phyloP scores from a whole-genome alignment of 2,329 filamentous ascomycete genomes.

The Pseudocercospora macadamiae region DNA sequence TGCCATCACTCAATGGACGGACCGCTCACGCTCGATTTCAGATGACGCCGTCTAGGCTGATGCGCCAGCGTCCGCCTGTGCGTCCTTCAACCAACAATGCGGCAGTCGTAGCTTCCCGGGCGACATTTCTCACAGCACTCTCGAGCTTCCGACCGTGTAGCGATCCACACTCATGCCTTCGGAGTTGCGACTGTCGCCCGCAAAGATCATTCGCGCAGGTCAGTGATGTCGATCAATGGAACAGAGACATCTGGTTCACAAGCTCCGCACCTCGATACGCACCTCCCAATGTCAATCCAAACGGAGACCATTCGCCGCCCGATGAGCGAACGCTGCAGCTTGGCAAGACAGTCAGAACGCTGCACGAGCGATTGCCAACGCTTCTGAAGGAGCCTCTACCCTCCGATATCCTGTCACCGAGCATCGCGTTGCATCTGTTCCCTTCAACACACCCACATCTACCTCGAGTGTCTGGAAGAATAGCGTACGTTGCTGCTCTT shows the following conservation, averaged over 20 bases:
- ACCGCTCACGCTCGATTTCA: slow-evolving; percentile 16
- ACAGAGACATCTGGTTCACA: slow-evolving; percentile 49
- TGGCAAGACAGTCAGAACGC: slow-evolving; percentile 62
- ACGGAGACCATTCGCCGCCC: slow-evolving; percentile 48
- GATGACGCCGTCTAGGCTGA: slow-evolving; percentile 46
- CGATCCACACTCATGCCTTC: slow-evolving; percentile 28
- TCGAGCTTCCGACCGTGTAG: slow-evolving; percentile 16
- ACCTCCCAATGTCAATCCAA: slow-evolving; percentile 9
- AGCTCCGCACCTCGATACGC: slow-evolving; percentile 40
- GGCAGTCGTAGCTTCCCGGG: slow-evolving; percentile 6
- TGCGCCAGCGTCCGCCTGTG: slow-evolving; percentile 51
- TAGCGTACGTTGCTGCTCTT: slow-evolving; percentile 88
- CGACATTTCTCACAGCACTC: background rate
- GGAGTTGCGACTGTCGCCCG: slow-evolving; percentile 30
- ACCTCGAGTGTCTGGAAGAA: slow-evolving; percentile 85
- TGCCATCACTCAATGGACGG: slow-evolving; percentile 20
- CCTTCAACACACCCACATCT: slow-evolving; percentile 82
- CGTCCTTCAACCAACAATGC: slow-evolving; percentile 34
- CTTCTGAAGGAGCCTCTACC: slow-evolving; percentile 64
- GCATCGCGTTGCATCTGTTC: slow-evolving; percentile 65
- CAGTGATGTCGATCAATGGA: slow-evolving; percentile 32
- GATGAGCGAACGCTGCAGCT: slow-evolving; percentile 65
- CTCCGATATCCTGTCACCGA: slow-evolving; percentile 64
- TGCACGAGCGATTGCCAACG: slow-evolving; percentile 65
- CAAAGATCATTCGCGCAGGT: slow-evolving; percentile 33